Evolutionary conservation across 2,329 filamentous ascomycete genomes (phyloP), one percentile per base, ranked within the genome.

Genomic region (Corynespora cassiicola): DNA sequence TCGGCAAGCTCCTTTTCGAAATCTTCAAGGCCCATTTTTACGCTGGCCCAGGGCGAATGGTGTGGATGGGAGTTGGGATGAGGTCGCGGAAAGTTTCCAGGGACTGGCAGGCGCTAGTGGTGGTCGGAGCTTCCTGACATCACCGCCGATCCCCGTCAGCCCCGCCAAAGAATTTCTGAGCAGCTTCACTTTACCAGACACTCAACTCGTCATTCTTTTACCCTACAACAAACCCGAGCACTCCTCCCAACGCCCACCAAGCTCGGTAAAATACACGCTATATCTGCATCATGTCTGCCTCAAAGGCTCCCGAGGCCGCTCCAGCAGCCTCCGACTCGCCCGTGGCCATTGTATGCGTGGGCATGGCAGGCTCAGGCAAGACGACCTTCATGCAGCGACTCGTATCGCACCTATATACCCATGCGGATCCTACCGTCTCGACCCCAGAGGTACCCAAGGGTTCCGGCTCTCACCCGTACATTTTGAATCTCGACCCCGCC

Each of bases 341-440:
- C 25, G 85, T 89, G 29, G 82, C 88, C 46, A 85, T 99, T 44
- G 90, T 97, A 59, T 96, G 91, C 70, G 85, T 99, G 31, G 94
- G 94, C 76, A 97, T 97, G 92, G 94, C 94, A 60, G 92, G 94
- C 58, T 95, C 90, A 11, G 94, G 94, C 61, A 99, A 99, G 77
- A 99, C 94, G n/a, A 99, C 95, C 0, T 99, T 99, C 66, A 97
- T 99, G 92, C 92, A 97, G 68, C 85, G 94, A 61, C 94, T 99
- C 61, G 96, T 96, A 69, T 87, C 92, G 1, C 81, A 99, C 66
- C 84, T 99, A 3, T 92, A 97, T 65, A 80, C 80, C 5, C 81
- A 91, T 60, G 82, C 86, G 42, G 81, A 85, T 12, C 63, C 64
- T 1, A 65, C 61, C 4, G 39, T 49, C 26, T 41, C 47, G 42